Conservation (phyloP, 129 eudicot species). For the Flaveria ramosissima region DNA sequence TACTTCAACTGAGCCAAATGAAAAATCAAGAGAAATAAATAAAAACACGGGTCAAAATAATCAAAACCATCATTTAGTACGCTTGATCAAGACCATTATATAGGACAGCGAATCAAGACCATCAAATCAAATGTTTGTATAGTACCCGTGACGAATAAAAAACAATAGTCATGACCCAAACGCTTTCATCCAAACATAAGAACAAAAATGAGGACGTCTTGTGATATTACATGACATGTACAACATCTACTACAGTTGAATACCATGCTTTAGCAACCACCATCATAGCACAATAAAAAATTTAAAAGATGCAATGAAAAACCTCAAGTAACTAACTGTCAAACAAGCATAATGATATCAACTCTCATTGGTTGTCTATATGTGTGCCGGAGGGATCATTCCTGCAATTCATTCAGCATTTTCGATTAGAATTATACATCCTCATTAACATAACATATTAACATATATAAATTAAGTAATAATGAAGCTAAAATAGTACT, state of each 20-base stretch:
- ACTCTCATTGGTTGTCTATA: neutral
- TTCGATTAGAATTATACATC: neutral
- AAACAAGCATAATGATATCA: neutral
- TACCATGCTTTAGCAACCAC: no score
- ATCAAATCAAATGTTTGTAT: no score
- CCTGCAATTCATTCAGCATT: slow-evolving; percentile 19
- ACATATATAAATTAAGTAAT: neutral
- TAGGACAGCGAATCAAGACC: neutral
- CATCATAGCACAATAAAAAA: neutral
- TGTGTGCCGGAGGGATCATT: slow-evolving; percentile 10
- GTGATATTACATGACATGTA: slow-evolving; percentile 13
- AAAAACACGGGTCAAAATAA: no score
- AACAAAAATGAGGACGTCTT: neutral
- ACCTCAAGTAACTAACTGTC: slow-evolving; percentile 5
- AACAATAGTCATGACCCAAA: neutral
- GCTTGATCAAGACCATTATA: neutral
- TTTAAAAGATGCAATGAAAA: neutral
- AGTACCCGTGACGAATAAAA: no score
- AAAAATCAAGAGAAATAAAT: no score
- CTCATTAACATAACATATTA: neutral
- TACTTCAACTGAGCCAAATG: no score
- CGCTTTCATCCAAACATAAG: neutral
- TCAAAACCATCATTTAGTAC: no score
- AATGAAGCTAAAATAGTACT: neutral
- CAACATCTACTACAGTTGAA: slow-evolving; percentile 10